phyloP scores from a whole-genome alignment of 371 early-diverging fungal genomes.

The Fennellomyces sp. region DNA sequence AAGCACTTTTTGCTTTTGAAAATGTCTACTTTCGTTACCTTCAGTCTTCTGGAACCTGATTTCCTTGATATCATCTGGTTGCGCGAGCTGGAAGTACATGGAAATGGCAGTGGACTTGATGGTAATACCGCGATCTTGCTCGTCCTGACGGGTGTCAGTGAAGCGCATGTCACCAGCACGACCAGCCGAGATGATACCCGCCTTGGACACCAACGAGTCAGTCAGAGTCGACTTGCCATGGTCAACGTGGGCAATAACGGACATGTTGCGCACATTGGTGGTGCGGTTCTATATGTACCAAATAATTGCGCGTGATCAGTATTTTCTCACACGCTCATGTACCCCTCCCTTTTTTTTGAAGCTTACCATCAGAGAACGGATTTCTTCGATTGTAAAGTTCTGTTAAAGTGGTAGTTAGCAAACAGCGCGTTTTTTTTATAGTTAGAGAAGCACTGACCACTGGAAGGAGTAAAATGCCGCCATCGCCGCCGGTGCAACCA shows the following conservation, averaged over 20 bases:
- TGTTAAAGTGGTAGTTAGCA: constrained; percentile 2
- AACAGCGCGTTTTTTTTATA: background rate
- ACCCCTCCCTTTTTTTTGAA: background rate
- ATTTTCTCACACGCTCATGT: background rate
- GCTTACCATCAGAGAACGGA: constrained; percentile 52
- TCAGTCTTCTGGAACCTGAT: constrained; percentile 85
- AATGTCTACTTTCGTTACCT: too few relatives aligned
- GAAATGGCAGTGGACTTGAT: constrained; percentile 99
- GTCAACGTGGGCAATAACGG: constrained; percentile 99
- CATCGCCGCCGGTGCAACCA: background rate
- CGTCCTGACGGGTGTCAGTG: constrained; percentile 98
- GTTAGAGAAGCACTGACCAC: background rate
- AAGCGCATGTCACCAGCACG: constrained; percentile 96
- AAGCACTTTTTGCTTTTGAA: too few relatives aligned
- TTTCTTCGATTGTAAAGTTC: constrained; percentile 46
- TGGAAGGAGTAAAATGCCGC: background rate
- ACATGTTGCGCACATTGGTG: constrained; percentile 99
- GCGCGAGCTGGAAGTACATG: constrained; percentile 94
- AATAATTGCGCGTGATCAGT: constrained; percentile 6
- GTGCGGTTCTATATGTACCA: constrained; percentile 16
- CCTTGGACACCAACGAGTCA: constrained; percentile 97
- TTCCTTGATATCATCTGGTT: constrained; percentile 78
- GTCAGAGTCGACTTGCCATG: constrained; percentile 96
- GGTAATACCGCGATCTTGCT: constrained; percentile 99
- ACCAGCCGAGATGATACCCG: constrained; percentile 96